Conservation (phyloP, 495 filamentous ascomycete genomes). For the Polyplosphaeria fusca region DNA sequence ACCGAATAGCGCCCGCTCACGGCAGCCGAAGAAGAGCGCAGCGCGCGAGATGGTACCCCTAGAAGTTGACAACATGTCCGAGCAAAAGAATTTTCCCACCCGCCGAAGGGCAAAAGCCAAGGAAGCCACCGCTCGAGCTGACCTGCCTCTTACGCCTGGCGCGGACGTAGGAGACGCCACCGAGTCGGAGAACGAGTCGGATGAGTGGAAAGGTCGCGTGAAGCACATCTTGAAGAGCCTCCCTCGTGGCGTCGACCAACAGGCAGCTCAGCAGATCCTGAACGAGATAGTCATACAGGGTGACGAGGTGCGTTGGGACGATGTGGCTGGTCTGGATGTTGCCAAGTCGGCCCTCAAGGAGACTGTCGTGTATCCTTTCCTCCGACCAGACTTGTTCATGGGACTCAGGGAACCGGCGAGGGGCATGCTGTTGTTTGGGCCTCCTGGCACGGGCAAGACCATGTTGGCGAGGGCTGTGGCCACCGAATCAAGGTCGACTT, state of each 20-base stretch:
- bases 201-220: constrained; percentile 50
- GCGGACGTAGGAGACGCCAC: constrained; percentile 41
- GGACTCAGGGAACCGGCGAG: constrained; percentile 90
- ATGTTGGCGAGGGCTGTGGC: constrained; percentile 96
- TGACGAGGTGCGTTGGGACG: constrained; percentile 92
- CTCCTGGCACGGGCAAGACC: constrained; percentile 95
- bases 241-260: constrained; percentile 73
- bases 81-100: constrained; percentile 35
- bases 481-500: constrained; percentile 90
- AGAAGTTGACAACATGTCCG: constrained; percentile 20
- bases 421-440: constrained; percentile 95
- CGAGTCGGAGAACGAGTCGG: constrained; percentile 23
- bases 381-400: constrained; percentile 93
- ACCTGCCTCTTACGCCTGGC: constrained; percentile 27
- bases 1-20: not conserved
- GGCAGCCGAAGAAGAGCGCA: not conserved
- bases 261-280: constrained; percentile 83
- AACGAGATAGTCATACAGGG: constrained; percentile 96
- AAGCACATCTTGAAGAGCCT: constrained; percentile 68
- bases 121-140: constrained; percentile 14
- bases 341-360: constrained; percentile 94
- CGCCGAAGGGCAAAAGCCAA: constrained; percentile 6
- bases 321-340: constrained; percentile 85
- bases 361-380: constrained; percentile 94
- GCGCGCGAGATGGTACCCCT: not conserved